Percentiles rank a stretch among this genome's conserved stretches.
phyloP scores from a whole-genome alignment of 352 stramenopile genomes.

The Globisporangium alternatum region DNA sequence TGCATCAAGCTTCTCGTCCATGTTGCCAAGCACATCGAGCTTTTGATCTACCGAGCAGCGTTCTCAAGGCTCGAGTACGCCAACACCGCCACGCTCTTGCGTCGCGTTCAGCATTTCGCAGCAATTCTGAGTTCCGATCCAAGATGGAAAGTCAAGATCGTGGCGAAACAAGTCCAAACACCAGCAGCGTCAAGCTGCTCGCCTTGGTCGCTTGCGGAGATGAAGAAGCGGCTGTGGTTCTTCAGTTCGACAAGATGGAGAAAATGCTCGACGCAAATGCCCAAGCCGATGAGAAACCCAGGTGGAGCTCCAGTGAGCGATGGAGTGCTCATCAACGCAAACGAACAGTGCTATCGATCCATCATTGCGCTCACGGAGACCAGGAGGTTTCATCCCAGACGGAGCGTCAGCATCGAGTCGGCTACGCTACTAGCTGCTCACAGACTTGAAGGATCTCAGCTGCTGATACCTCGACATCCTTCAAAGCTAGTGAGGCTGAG shows the following conservation, averaged over 20 bases:
- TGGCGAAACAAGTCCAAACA: constrained; percentile 11
- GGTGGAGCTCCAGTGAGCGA: neutral
- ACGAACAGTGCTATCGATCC: constrained; percentile 18
- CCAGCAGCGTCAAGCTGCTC: neutral
- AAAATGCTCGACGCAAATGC: neutral
- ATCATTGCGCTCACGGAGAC: constrained; percentile 7
- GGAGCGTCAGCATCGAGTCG: neutral
- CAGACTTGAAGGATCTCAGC: neutral
- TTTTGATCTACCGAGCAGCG: constrained; percentile 24
- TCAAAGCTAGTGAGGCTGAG: neutral
- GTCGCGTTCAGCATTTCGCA: constrained; percentile 26
- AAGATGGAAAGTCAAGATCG: constrained; percentile 20
- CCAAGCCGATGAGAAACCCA: neutral
- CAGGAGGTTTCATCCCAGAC: neutral
- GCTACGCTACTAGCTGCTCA: neutral
- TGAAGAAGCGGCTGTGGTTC: constrained; percentile 21
- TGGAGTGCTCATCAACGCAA: constrained; percentile 23
- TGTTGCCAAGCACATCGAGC: constrained; percentile 23
- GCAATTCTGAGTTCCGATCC: constrained; percentile 20
- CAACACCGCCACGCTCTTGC: constrained; percentile 15
- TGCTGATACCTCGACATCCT: too few species aligned
- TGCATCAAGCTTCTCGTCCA: constrained; percentile 21
- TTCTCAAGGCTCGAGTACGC: constrained; percentile 21
- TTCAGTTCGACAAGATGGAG: constrained; percentile 22
- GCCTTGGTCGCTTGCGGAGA: neutral